Conservation (phyloP, 257 asterid species). For the Oldenlandia corymbosa region DNA sequence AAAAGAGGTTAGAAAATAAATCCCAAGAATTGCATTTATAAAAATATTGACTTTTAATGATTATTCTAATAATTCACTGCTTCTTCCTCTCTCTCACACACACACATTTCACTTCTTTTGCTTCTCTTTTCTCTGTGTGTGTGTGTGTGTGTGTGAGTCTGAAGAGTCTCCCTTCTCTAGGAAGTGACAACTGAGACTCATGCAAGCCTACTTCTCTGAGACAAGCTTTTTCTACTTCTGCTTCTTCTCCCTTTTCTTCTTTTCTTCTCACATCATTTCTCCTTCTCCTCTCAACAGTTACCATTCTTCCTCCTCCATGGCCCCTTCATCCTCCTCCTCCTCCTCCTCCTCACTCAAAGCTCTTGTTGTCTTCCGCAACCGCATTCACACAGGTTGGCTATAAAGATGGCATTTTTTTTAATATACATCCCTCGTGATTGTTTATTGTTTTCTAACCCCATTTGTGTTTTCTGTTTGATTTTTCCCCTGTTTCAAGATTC, state of each 20-base stretch:
- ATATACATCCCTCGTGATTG: not conserved
- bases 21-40: not conserved
- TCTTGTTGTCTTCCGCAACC: conserved; percentile 27
- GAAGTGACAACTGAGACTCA: conserved; percentile 29
- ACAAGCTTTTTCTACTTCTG: not conserved
- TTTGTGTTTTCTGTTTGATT: not conserved
- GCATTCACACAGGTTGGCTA: conserved; percentile 14
- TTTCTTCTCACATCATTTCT: conserved; percentile 5
- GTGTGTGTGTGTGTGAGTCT: too few relatives aligned
- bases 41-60: too few relatives aligned
- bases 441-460: not conserved
- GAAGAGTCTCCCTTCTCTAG: conserved; percentile 9
- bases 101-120: too few relatives aligned
- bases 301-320: conserved; percentile 16
- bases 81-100: too few relatives aligned
- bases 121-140: too few relatives aligned
- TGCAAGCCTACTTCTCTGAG: conserved; percentile 14
- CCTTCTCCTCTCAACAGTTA: not conserved
- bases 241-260: not conserved
- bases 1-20: conserved; percentile 5
- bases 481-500: not conserved
- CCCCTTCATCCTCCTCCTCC: conserved; percentile 14
- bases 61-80: too few relatives aligned
- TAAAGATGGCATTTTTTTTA: not conserved
- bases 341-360: conserved; percentile 20